Conservation (phyloP, 2,329 filamentous ascomycete species). For the Sordariomycetes sp. region DNA sequence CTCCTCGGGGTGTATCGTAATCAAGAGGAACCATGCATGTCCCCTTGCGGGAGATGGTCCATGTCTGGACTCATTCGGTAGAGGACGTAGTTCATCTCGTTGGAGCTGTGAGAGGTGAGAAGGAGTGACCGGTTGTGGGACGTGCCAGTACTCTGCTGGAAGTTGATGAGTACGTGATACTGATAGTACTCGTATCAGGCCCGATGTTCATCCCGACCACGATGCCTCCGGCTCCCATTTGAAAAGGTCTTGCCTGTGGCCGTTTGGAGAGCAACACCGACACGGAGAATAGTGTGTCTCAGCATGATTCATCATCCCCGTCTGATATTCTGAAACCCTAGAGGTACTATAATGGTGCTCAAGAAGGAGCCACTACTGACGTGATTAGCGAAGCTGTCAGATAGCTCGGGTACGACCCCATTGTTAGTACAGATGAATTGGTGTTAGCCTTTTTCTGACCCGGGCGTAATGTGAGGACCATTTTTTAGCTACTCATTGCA, state of each 20-base stretch:
- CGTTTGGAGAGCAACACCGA: background rate
- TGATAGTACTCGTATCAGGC: slow-evolving; percentile 33
- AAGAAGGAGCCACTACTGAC: background rate
- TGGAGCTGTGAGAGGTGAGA: no score
- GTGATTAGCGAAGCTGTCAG: background rate
- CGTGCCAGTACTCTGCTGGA: slow-evolving; percentile 28
- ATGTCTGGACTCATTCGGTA: no score
- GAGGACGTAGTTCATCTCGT: no score
- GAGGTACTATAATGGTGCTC: slow-evolving; percentile 19
- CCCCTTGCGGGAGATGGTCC: no score
- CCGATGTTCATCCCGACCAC: slow-evolving; percentile 30
- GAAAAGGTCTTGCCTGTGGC: slow-evolving; percentile 5
- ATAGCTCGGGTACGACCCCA: background rate
- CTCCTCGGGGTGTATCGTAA: no score
- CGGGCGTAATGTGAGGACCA: no score
- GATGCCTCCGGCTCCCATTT: slow-evolving; percentile 13
- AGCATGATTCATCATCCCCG: slow-evolving; percentile 14
- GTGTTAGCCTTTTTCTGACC: no score
- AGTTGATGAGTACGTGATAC: slow-evolving; percentile 19
- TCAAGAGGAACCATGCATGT: no score
- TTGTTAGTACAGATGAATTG: no score
- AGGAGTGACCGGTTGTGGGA: slow-evolving; percentile 31
- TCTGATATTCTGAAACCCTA: slow-evolving; percentile 18
- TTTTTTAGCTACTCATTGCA: no score
- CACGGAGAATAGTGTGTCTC: slow-evolving; percentile 12